Evolutionary conservation across 495 filamentous ascomycete genomes (phyloP).

Genomic region (Aspergillus bridgeri): DNA sequence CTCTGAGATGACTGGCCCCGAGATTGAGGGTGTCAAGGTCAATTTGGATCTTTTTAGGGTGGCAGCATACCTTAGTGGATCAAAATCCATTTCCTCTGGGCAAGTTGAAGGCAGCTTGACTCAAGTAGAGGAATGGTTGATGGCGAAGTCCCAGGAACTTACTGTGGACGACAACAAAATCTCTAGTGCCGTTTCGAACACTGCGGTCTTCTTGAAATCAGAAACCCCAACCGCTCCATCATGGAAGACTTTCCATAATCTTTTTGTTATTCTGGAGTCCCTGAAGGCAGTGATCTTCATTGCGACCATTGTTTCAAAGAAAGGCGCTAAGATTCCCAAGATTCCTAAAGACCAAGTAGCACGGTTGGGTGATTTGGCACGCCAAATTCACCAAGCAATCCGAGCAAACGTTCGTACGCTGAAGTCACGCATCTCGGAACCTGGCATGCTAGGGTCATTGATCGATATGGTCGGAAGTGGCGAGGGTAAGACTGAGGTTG

Average conservation of each 20-base stretch:
- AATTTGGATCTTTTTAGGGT: constrained; percentile 33
- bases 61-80: constrained; percentile 35
- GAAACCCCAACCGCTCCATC: constrained; percentile 32
- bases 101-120: constrained; percentile 31
- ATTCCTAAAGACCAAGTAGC: constrained; percentile 35
- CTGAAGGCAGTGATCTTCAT: constrained; percentile 38
- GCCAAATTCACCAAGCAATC: constrained; percentile 32
- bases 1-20: constrained; percentile 33
- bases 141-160: constrained; percentile 25
- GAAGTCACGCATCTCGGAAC: constrained; percentile 34
- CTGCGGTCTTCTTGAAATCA: constrained; percentile 21
- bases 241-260: constrained; percentile 40
- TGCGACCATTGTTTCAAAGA: constrained; percentile 27
- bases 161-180: constrained; percentile 16
- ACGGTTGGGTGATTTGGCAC: constrained; percentile 20
- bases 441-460: constrained; percentile 37
- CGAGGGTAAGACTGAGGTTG: constrained; percentile 20
- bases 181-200: constrained; percentile 26
- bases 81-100: constrained; percentile 30
- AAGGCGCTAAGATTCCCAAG: constrained; percentile 31
- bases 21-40: constrained; percentile 32
- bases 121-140: constrained; percentile 35
- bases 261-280: constrained; percentile 37
- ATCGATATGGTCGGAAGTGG: constrained; percentile 35
- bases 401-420: constrained; percentile 34